Evolutionary conservation across 73 alveolate genomes (phyloP).

Genomic region (Symbiodinium natans): DNA sequence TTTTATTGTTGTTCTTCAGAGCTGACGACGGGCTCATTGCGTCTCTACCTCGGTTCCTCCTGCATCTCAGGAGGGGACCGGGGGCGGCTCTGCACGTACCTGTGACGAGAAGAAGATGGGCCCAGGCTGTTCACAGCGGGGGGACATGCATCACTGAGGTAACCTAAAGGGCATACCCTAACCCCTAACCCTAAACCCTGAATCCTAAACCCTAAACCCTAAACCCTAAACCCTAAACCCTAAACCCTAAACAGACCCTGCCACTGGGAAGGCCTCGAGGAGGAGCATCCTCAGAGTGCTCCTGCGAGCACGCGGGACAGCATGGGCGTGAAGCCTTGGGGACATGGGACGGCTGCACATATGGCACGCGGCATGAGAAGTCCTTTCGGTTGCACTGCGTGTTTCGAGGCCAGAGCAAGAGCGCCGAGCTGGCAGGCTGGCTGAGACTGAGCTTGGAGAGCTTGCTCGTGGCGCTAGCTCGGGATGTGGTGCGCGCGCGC

Average conservation of each 20-base stretch:
- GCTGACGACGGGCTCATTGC: neutral
- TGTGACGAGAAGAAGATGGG: slow-evolving; percentile 67
- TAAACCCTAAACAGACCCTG: too few species aligned
- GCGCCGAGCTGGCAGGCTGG: neutral
- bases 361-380: too few species aligned
- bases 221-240: too few species aligned
- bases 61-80: slow-evolving; percentile 27
- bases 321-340: slow-evolving; percentile 10
- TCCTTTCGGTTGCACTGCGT: too few species aligned
- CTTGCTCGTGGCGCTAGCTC: neutral
- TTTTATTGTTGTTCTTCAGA: too few species aligned
- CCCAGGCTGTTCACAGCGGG: slow-evolving; percentile 13
- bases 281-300: slow-evolving; percentile 47
- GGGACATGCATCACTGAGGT: neutral
- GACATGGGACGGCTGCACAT: too few species aligned
- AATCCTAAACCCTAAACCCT: too few species aligned
- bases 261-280: slow-evolving; percentile 10
- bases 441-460: too few species aligned
- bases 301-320: slow-evolving; percentile 77
- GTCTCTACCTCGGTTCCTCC: too few species aligned
- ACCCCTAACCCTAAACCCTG: too few species aligned
- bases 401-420: neutral
- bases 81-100: slow-evolving; percentile 66
- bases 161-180: too few species aligned
- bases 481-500: too few species aligned